Conservation (phyloP, 73 alveolate genomes). For the Paramecium pentaurelia region DNA sequence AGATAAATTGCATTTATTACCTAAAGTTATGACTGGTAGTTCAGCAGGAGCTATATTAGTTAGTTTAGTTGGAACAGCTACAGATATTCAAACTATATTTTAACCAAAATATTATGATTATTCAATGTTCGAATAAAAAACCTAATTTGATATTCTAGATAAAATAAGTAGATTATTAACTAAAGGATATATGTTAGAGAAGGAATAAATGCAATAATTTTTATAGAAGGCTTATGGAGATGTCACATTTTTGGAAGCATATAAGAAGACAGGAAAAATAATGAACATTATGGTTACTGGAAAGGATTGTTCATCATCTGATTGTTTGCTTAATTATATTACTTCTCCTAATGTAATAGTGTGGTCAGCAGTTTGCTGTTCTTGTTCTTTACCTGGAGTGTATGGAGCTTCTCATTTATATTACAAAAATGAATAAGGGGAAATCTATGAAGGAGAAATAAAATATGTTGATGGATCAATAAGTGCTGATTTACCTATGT, state of each 20-base stretch:
- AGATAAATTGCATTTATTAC: slow-evolving; percentile 69
- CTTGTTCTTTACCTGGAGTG: slow-evolving; percentile 72
- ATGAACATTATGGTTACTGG: slow-evolving; percentile 78
- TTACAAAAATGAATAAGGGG: slow-evolving; percentile 62
- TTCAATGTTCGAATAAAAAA: not conserved
- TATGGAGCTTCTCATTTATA: slow-evolving; percentile 71
- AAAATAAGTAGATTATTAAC: slow-evolving; percentile 45
- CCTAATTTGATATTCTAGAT: not conserved
- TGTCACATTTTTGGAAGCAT: slow-evolving; percentile 77
- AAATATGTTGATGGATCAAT: slow-evolving; percentile 75
- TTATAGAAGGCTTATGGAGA: slow-evolving; percentile 59
- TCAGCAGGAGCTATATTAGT: slow-evolving; percentile 82
- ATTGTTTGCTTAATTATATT: slow-evolving; percentile 72
- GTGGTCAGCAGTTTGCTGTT: slow-evolving; percentile 74
- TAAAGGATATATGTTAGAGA: slow-evolving; percentile 67
- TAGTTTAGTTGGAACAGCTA: slow-evolving; percentile 53
- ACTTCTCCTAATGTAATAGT: slow-evolving; percentile 79
- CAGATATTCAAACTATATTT: slow-evolving; percentile 28
- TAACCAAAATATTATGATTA: not conserved
- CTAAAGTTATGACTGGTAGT: slow-evolving; percentile 74
- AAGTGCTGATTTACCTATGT: slow-evolving; percentile 75
- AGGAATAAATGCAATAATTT: not conserved
- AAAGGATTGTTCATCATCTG: slow-evolving; percentile 49
- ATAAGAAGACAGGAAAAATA: slow-evolving; percentile 66
- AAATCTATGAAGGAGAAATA: slow-evolving; percentile 54